Evolutionary conservation across 1,139 yeast species (phyloP), one percentile per base, ranked within the genome.

Genomic region (Blastobotrys illinoisensis): DNA sequence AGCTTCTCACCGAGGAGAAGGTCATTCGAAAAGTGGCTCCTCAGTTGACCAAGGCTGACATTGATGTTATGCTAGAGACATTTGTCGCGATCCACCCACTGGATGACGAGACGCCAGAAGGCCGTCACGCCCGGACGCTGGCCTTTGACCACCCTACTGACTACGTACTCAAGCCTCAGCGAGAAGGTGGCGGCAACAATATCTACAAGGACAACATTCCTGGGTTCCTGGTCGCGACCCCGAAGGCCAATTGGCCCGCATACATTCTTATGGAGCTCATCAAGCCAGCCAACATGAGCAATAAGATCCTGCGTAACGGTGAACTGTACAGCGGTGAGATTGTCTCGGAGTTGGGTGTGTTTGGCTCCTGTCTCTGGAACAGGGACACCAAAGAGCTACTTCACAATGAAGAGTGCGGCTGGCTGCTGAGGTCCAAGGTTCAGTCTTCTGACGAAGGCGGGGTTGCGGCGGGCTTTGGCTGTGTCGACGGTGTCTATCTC

Each of bases 401-500:
- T 49, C 68, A 74, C 49, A 93, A 93, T 68, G 81, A 81, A 47
- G 80, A 80, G 61, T 82, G 90, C 1, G 98, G 97, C 5, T 88
- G 88, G 82, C 77, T 93, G 60, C 74, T 93, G 63, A 82, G 99
- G 71, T 88, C 97, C 2, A 93, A 93, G 70, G 81, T 90, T 56
- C 85, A 88, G 61, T 76, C 86, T 2, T 86, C 96, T 54, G 84
- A 93, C 70, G 99, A 93, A 74, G 99, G 99, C 50, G 99, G 99
- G 44, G 97, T 93, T 36, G 98, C 98, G 28, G 98, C 99, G 13
- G 99, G 99, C 0, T 93, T 88, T 72, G 99, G 98, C 9, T 90
- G 97, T 71, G 89, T 93, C 52, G 99, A 93, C 71, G 87, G 91
- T 64, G 75, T 81, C 40, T 72, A 74, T 44, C 63, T 77, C 20